phyloP scores from a whole-genome alignment of 768 basidiomycete species.

The Hemileccinum impolitum region DNA sequence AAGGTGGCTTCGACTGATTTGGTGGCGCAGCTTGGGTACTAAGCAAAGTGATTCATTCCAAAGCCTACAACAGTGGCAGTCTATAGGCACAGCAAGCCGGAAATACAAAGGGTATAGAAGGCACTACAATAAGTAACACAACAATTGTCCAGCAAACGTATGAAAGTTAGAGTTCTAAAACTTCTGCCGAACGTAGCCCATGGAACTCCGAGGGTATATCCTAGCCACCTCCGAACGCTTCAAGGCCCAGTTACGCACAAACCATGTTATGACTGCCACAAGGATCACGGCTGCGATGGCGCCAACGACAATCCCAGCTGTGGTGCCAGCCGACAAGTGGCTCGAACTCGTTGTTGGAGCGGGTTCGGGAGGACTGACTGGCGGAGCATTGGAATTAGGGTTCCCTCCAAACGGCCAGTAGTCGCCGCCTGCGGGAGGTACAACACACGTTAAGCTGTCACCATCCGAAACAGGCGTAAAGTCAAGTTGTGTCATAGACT shows the following conservation, averaged over 20 bases:
- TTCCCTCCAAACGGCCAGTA: slow-evolving; percentile 70
- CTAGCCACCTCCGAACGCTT: slow-evolving; percentile 25
- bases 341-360: slow-evolving; percentile 15
- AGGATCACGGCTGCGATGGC: slow-evolving; percentile 45
- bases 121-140: too few species aligned
- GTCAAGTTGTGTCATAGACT: slow-evolving; percentile 46
- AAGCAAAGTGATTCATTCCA: too few species aligned
- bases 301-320: slow-evolving; percentile 49
- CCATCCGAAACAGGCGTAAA: slow-evolving; percentile 53
- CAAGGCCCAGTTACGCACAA: slow-evolving; percentile 47
- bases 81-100: too few species aligned
- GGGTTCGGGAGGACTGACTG: slow-evolving; percentile 14
- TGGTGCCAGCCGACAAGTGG: slow-evolving; percentile 26
- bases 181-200: slow-evolving; percentile 14
- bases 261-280: slow-evolving; percentile 41
- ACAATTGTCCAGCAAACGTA: too few species aligned
- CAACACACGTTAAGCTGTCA: slow-evolving; percentile 60
- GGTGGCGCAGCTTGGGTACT: too few species aligned
- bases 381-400: slow-evolving; percentile 32
- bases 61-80: too few species aligned
- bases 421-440: slow-evolving; percentile 63
- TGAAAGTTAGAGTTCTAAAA: not conserved
- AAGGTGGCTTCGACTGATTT: too few species aligned
- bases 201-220: slow-evolving; percentile 17
- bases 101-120: too few species aligned